Evolutionary conservation across 2,329 filamentous ascomycete genomes (phyloP).

Genomic region (Alternaria infectoria): DNA sequence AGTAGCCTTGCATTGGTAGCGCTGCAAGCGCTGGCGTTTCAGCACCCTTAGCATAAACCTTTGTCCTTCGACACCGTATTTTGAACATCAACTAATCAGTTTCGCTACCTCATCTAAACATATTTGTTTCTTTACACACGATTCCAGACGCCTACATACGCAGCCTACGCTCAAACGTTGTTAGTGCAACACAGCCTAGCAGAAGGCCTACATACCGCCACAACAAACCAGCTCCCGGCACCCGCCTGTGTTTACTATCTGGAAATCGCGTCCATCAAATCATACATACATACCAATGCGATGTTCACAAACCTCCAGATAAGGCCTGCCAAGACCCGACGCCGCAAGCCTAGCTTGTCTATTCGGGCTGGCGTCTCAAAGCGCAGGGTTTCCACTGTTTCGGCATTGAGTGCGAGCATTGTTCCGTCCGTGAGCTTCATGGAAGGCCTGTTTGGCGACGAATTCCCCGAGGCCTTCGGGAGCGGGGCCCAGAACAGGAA

Average conservation of each 20-base stretch:
- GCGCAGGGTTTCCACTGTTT: conserved; percentile 24
- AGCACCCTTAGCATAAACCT: conserved; percentile 7
- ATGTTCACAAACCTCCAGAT: conserved; percentile 30
- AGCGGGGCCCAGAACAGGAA: conserved; percentile 19
- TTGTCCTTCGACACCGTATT: conserved; percentile 5
- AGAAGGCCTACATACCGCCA: neutral
- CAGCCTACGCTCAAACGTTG: neutral
- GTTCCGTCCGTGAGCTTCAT: conserved; percentile 33
- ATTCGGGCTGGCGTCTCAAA: conserved; percentile 30
- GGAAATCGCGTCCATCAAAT: neutral
- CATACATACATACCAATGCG: neutral
- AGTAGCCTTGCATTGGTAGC: conserved; percentile 20
- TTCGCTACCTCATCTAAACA: neutral
- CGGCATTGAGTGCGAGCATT: conserved; percentile 20
- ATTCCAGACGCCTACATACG: neutral
- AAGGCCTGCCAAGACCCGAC: conserved; percentile 25
- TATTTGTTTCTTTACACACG: neutral
- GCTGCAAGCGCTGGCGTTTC: conserved; percentile 21
- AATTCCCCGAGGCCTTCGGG: conserved; percentile 31
- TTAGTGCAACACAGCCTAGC: neutral
- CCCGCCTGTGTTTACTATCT: neutral
- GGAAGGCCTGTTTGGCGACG: conserved; percentile 32
- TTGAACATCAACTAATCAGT: neutral
- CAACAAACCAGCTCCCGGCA: neutral
- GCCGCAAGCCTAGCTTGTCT: conserved; percentile 29